Base-by-base conservation (phyloP, 2,329 filamentous ascomycete genomes). In the Monosporascus sp. region DNA sequence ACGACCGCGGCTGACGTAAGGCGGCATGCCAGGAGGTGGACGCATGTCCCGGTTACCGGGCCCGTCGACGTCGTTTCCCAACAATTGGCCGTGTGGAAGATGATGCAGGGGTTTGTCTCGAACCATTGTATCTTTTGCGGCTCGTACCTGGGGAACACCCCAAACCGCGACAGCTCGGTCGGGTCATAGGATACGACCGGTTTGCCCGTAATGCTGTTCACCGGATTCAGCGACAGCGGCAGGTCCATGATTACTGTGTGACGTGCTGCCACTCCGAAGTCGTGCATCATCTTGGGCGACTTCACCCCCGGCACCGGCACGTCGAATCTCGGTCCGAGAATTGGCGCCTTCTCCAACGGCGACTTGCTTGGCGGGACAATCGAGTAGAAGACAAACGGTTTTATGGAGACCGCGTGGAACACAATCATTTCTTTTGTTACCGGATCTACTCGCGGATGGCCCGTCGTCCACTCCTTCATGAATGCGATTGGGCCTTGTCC, bases 251-350 rank as follows among this genome's bases (percentile, higher is more conserved):
- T 87, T 38, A 89, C 71, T 0, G 85, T 87, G 61, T 88, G 78
- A 5, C 64, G 67, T 5, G 71, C 75, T 2, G 85, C 87, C 1
- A 86, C 85, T 16, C 86, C 86, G 67, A 89, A 90, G 65, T 90
- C 86, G 63, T 90, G 87, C 85, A 90, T 90, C 79, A 90, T 86
- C 64, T 86, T 88, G 2, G 85, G 81, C 1, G 80, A 80, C 4
- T 73, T 72, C 26, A 89, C 75, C 0, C 85, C 85, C 0, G 84
- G 79, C 0, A 90, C 76, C 0, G 83, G 73, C 7, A 74, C 69
- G 57, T 83, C 82, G 52, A 87, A 70, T 14, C 54, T 51, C 3
- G 70, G 48, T 11, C 45, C 51, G 73, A 60, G 49, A 61, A 68
- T 36, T 8, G 53, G 53, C 5, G 59, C 60, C 2, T 57, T 51